Evolutionary conservation across 257 asterid genomes (phyloP), one percentile per base, ranked within the genome.

Genomic region (Scutellaria galericulata): DNA sequence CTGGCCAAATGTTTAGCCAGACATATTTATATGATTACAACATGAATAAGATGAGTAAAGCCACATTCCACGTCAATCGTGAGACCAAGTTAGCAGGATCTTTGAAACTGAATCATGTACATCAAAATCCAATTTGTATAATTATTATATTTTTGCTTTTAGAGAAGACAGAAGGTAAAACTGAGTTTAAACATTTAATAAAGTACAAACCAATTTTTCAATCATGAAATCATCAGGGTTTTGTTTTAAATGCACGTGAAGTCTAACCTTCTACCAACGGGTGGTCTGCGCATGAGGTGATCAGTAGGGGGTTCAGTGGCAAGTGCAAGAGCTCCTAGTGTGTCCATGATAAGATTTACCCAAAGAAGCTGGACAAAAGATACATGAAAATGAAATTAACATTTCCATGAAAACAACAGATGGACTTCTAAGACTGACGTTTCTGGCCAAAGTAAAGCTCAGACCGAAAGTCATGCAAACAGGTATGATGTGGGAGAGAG

Each of bases 341-440:
- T 94, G 79, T 94, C 99, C 99, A 94, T 94, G 66, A 94, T 94
- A 58, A 94, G 97, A 82, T 94, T 94, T 48, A 94, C 99, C 99
- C 99, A 94, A 37, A 94, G 99, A 69, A 94, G 95, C 99, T 94
- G 93, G 75, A 78, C 35, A 54, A 52, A 50, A 50, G 47, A 63
- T 27, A 78, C 24, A 45, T 58, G 13, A 61, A 47, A 75, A 9
- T 27, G 7, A 35, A 64, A 60, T 73, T 41, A 47, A 50, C 42
- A 6, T 45, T 54, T 72, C 53, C 53, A 6, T 6, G 31, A 51
- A 22, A 60, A 53, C 8, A 61, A 41, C 15, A 14, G 50, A 18
- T 18, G 39, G 66, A 40, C 59, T 8, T 45, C 56, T 40, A 2
- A 64, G 56, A 61, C 10, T 7, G 8, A 35, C 44, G 5, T 31